A percentile compares a stretch with the other conserved stretches of the same genome.
Evolutionary conservation across 441 rosid genomes (phyloP).

Genomic region (Isatis lusitanica): DNA sequence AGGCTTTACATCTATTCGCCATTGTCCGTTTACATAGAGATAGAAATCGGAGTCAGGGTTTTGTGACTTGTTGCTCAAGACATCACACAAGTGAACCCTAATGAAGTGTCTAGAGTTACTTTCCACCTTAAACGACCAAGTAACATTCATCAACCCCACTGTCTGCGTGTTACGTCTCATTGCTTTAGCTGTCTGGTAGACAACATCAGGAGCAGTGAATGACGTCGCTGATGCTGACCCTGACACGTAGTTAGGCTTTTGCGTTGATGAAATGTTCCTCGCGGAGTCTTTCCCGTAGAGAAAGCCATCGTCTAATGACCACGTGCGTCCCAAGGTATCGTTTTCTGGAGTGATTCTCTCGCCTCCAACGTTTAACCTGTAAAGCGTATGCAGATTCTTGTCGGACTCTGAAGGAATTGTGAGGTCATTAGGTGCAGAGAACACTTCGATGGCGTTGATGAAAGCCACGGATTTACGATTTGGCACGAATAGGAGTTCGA

Average conservation of each 20-base stretch:
- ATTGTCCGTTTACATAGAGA: conserved; percentile 14
- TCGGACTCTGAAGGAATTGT: neutral
- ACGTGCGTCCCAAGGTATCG: conserved; percentile 24
- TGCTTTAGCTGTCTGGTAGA: neutral
- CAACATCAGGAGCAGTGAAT: neutral
- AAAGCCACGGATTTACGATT: conserved; percentile 7
- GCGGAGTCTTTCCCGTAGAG: neutral
- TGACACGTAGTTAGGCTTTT: conserved; percentile 20
- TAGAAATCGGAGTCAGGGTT: neutral
- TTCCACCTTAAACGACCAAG: conserved; percentile 32
- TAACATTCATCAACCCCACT: neutral
- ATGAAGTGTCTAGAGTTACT: neutral
- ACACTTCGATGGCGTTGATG: conserved; percentile 36
- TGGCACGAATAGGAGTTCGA: conserved; percentile 23
- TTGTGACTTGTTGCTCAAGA: neutral
- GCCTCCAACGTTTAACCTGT: conserved; percentile 37
- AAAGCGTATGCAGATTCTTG: conserved; percentile 16
- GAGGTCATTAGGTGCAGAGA: conserved; percentile 9
- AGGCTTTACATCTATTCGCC: conserved; percentile 8
- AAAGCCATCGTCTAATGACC: conserved; percentile 26
- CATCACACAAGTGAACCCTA: conserved; percentile 31
- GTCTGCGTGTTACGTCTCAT: no score
- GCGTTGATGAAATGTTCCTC: neutral
- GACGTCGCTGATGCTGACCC: neutral
- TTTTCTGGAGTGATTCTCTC: neutral